phyloP scores from a whole-genome alignment of 2,329 filamentous ascomycete genomes.

The Setomelanomma holmii region DNA sequence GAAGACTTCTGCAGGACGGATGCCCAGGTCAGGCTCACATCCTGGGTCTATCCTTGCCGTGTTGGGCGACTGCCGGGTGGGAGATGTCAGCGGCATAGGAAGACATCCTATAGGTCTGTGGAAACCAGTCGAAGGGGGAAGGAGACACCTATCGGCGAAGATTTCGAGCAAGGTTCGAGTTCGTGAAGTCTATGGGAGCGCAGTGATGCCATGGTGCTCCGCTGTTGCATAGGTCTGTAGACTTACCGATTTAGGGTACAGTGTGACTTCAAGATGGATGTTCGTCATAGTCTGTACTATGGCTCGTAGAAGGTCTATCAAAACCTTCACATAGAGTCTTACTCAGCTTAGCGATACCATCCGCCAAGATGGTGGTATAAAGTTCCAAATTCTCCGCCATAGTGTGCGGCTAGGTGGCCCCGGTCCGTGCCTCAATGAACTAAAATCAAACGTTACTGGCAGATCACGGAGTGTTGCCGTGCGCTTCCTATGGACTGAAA shows the following conservation, averaged over 20 bases:
- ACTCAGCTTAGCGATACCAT: background rate
- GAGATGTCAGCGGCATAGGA: no score
- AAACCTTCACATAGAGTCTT: background rate
- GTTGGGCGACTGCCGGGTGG: no score
- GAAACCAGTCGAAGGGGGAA: background rate
- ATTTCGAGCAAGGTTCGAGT: background rate
- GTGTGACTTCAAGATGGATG: no score
- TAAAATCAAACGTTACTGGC: background rate
- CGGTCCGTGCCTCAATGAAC: background rate
- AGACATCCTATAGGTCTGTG: no score
- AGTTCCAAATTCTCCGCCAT: no score
- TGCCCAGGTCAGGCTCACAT: no score
- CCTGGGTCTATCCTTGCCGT: no score
- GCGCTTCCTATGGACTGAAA: no score
- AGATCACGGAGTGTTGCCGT: no score
- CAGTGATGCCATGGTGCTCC: background rate
- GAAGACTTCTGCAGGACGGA: no score
- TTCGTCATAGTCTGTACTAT: no score
- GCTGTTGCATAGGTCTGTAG: background rate
- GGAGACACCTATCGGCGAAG: background rate
- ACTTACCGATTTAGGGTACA: background rate
- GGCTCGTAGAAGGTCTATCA: background rate
- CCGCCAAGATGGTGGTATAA: background rate
- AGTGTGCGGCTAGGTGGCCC: background rate
- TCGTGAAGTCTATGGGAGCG: background rate